Conservation (phyloP, 768 basidiomycete genomes). For the Lentinula boryana region DNA sequence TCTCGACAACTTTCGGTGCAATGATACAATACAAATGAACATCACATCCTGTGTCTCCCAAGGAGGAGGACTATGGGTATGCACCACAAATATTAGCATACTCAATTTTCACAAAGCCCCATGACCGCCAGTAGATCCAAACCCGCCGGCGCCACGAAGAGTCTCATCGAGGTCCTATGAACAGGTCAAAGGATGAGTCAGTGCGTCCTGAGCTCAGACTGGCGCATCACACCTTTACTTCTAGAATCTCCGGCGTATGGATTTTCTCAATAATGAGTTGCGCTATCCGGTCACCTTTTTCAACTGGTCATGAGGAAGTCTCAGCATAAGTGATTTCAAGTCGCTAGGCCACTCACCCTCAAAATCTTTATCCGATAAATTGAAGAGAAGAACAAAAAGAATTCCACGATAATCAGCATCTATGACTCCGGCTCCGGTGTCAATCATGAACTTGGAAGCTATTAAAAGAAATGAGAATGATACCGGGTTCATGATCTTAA, state of each 20-base stretch:
- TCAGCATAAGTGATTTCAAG: background rate
- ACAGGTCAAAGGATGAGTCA: conserved; percentile 1
- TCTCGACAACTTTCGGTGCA: too few species aligned
- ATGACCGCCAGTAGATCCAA: conserved; percentile 94
- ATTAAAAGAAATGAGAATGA: conserved; percentile 1
- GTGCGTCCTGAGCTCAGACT: conserved; percentile 1
- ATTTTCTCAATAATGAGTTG: conserved; percentile 93
- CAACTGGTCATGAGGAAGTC: conserved; percentile 41
- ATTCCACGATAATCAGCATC: conserved; percentile 95
- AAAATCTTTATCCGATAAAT: conserved; percentile 86
- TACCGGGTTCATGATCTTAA: background rate
- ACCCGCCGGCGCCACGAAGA: conserved; percentile 76
- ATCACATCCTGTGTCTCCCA: too few species aligned
- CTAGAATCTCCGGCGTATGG: conserved; percentile 75
- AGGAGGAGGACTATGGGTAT: too few species aligned
- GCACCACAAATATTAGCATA: background rate
- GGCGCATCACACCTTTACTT: conserved; percentile 65
- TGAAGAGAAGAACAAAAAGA: conserved; percentile 90
- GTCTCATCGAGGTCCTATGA: conserved; percentile 80
- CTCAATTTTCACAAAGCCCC: conserved; percentile 26
- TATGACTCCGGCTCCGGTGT: conserved; percentile 95
- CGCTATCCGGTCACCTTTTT: conserved; percentile 92
- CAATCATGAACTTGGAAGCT: conserved; percentile 98
- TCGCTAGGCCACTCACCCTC: conserved; percentile 41
- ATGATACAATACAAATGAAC: too few species aligned